Base-by-base conservation (phyloP, 495 filamentous ascomycete genomes). In the Tuber melanosporum region DNA sequence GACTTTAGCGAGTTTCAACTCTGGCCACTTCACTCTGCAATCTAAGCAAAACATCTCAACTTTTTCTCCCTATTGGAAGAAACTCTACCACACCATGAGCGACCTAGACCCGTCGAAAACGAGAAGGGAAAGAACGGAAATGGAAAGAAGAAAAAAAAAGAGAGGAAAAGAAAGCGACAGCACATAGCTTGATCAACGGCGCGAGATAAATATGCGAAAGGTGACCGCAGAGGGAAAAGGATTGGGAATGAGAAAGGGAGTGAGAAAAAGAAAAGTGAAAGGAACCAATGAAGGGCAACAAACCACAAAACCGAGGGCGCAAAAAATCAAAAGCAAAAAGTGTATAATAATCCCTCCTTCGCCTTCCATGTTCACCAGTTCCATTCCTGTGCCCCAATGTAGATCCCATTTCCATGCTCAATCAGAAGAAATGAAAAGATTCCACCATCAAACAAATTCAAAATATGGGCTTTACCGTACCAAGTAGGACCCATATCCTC, bases 381-480 rank as follows among this genome's bases (percentile, higher is more conserved):
- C 57, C 57, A 26, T 66, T 66, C 57, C 32, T 66, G 57, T 66
- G 36, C 32, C 26, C 57, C 57, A 66, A 66, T 66, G 57, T 66
- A 66, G 57, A 66, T 66, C 26, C 70, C 71, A 45, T 45, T 76
- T 71, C 73, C 78, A 79, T 75, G 71, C 77, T 80, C 73, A 71
- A 80, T 79, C 77, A 44, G 52, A 72, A 76, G 77, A 80, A 80
- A 71, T 70, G 76, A 79, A 79, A 62, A 72, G 73, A 71, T 72
- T 32, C 57, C 62, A 52, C 74, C 76, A 80, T 76, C 26, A 66
- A 66, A 66, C 57, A 66, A 14, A 66, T 66, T 66, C 57, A 66
- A 66, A 66, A 36, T 66, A 66, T 66, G 57, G 57, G 57, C 57
- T 36, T 6, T 36, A 36, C 14, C 26, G 57, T 15, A 32, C 57